These are phyloP conservation scores for Endocalyx cinctus DNA, from an alignment of 2,329 filamentous ascomycete species.

Conservation along the genomic window DNA sequence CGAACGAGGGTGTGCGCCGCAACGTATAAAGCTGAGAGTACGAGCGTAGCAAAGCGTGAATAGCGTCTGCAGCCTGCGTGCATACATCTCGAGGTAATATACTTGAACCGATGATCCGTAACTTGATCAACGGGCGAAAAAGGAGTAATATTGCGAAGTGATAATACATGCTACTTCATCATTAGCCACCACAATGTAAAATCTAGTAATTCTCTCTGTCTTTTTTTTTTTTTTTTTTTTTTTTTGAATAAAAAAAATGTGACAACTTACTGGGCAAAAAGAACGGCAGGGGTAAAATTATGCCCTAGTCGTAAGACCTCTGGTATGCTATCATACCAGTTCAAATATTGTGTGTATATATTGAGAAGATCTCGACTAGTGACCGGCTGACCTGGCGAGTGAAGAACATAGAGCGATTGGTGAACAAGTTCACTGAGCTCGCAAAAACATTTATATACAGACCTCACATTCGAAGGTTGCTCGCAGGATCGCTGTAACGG, in stretches of 20 bases:
- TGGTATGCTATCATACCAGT: slow-evolving; percentile 68
- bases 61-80: slow-evolving; percentile 55
- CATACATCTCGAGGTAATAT: slow-evolving; percentile 63
- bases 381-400: slow-evolving; percentile 62
- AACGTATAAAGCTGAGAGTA: slow-evolving; percentile 57
- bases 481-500: slow-evolving; percentile 51
- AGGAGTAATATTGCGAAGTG: slow-evolving; percentile 67
- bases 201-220: too few species aligned
- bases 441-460: slow-evolving; percentile 64
- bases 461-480: slow-evolving; percentile 64
- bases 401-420: slow-evolving; percentile 66
- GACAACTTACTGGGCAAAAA: slow-evolving; percentile 74
- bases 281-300: slow-evolving; percentile 67
- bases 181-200: too few species aligned
- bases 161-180: slow-evolving; percentile 57
- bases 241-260: too few species aligned
- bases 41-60: slow-evolving; percentile 50
- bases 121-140: slow-evolving; percentile 66
- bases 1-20: slow-evolving; percentile 55
- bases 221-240: too few species aligned
- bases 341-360: slow-evolving; percentile 64
- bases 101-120: slow-evolving; percentile 58
- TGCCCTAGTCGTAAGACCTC: slow-evolving; percentile 59
- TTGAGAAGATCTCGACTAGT: slow-evolving; percentile 59
- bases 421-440: slow-evolving; percentile 71